Percentiles rank a stretch among this genome's conserved stretches.
Evolutionary conservation across 805 yeast species (phyloP).

Genomic region (Martiniozyma abietophila): DNA sequence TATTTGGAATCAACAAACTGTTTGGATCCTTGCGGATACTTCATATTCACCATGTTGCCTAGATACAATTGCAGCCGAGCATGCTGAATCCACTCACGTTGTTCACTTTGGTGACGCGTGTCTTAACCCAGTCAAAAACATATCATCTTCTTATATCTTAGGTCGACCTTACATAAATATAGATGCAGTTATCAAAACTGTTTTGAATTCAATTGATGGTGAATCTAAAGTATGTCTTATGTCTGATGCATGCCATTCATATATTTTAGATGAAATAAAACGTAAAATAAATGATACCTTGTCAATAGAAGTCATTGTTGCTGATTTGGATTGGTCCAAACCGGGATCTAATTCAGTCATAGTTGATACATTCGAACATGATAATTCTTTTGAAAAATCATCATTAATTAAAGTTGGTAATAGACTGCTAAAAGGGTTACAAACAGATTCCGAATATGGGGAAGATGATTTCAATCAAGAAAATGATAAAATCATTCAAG

Average conservation of each 20-base stretch:
- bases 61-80: slow-evolving; percentile 95
- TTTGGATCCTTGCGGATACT: slow-evolving; percentile 90
- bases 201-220: slow-evolving; percentile 35
- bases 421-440: slow-evolving; percentile 25
- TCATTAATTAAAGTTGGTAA: slow-evolving; percentile 23
- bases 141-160: slow-evolving; percentile 73
- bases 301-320: slow-evolving; percentile 29
- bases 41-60: slow-evolving; percentile 93
- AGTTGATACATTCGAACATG: slow-evolving; percentile 16
- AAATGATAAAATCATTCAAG: slow-evolving; percentile 27
- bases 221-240: slow-evolving; percentile 44
- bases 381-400: not conserved
- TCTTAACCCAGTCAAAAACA: slow-evolving; percentile 61
- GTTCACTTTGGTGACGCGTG: slow-evolving; percentile 96
- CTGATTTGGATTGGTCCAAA: slow-evolving; percentile 29
- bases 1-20: slow-evolving; percentile 26
- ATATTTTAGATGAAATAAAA: slow-evolving; percentile 34
- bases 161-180: slow-evolving; percentile 55
- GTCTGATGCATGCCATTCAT: slow-evolving; percentile 66
- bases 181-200: slow-evolving; percentile 27
- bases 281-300: slow-evolving; percentile 18
- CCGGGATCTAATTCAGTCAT: slow-evolving; percentile 17
- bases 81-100: slow-evolving; percentile 74
- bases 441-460: slow-evolving; percentile 8
- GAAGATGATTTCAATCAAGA: slow-evolving; percentile 21